Evolutionary conservation across 805 yeast genomes (phyloP).

Genomic region (Nakazawaea sp.): DNA sequence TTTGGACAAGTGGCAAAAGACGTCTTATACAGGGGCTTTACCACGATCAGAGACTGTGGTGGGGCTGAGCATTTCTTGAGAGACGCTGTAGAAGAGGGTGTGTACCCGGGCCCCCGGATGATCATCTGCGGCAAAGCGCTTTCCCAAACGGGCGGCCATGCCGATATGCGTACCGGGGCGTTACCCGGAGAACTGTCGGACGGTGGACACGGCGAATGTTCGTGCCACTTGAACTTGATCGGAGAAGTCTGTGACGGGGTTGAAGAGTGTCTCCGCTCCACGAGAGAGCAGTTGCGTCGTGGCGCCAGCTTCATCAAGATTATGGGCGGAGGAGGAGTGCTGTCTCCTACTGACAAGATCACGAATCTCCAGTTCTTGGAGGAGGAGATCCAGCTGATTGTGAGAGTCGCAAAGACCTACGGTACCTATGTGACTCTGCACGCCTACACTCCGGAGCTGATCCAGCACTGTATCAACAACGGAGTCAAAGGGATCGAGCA

Average conservation of each 20-base stretch:
- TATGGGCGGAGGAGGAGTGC: conserved; percentile 25
- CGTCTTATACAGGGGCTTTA: conserved; percentile 21
- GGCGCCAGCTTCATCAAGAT: conserved; percentile 22
- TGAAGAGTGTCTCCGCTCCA: conserved; percentile 18
- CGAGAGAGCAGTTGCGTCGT: conserved; percentile 20
- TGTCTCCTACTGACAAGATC: conserved; percentile 22
- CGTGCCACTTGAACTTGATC: conserved; percentile 17
- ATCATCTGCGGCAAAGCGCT: conserved; percentile 20
- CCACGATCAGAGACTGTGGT: conserved; percentile 19
- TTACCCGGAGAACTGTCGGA: conserved; percentile 16
- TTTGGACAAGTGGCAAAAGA: conserved; percentile 14
- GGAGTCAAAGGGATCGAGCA: conserved; percentile 25
- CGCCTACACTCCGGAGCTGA: conserved; percentile 20
- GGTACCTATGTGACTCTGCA: conserved; percentile 23
- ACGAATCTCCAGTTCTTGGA: conserved; percentile 19
- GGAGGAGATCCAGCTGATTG: conserved; percentile 21
- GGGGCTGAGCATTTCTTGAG: conserved; percentile 18
- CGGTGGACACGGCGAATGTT: conserved; percentile 16
- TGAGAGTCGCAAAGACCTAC: conserved; percentile 19
- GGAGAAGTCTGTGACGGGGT: conserved; percentile 21
- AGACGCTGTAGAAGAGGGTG: conserved; percentile 20
- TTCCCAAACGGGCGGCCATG: conserved; percentile 25
- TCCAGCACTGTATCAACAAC: conserved; percentile 17
- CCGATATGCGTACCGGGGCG: conserved; percentile 17
- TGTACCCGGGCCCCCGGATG: conserved; percentile 20